A percentile compares a stretch with the other conserved stretches of the same genome.
These are phyloP conservation scores for Russula foetens DNA, from an alignment of 768 basidiomycete genomes.

Conservation along the genomic window DNA sequence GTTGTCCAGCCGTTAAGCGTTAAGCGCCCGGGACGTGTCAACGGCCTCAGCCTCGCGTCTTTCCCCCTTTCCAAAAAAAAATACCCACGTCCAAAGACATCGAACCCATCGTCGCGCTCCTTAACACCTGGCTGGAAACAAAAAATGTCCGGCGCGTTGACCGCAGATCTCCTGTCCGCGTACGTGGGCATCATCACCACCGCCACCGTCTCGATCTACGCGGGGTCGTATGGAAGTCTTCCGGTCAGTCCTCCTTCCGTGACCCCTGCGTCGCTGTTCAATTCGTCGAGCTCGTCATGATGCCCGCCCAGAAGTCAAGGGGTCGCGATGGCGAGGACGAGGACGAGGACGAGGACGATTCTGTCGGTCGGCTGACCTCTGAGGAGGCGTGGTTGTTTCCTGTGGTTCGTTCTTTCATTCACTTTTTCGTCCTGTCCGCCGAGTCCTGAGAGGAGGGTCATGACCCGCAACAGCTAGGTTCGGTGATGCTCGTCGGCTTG, in stretches of 20 bases:
- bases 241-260: slow-evolving; percentile 39
- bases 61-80: no score
- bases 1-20: no score
- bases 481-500: slow-evolving; percentile 56
- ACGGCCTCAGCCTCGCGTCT: no score
- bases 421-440: neutral
- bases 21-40: no score
- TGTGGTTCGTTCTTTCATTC: slow-evolving; percentile 39
- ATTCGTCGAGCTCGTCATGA: neutral
- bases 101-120: neutral
- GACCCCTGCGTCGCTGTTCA: neutral
- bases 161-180: slow-evolving; percentile 58
- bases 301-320: slow-evolving; percentile 17
- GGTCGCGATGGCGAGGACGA: slow-evolving; percentile 38
- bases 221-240: slow-evolving; percentile 60
- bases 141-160: slow-evolving; percentile 21
- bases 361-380: slow-evolving; percentile 41
- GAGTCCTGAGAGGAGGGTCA: neutral
- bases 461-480: slow-evolving; percentile 46
- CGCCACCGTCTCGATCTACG: slow-evolving; percentile 59
- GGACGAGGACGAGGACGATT: slow-evolving; percentile 42
- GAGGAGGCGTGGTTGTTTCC: slow-evolving; percentile 72
- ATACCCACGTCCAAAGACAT: no score
- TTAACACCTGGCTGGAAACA: no score
- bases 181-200: slow-evolving; percentile 61